These are phyloP conservation scores for Streptanthus diversifolius DNA, from an alignment of 345 rosid genomes.

Conservation along the genomic window DNA sequence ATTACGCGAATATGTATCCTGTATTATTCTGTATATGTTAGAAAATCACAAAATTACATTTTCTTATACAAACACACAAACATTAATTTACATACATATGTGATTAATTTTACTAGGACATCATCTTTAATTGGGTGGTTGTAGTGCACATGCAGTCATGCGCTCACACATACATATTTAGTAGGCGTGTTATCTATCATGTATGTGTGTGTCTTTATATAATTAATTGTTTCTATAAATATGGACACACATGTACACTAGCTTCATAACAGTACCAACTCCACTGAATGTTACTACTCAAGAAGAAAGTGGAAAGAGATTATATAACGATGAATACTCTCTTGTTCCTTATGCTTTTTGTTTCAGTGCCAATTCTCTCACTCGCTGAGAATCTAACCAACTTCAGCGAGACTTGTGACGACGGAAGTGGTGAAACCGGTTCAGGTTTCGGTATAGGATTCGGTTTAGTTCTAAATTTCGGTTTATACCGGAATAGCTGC, in stretches of 20 bases:
- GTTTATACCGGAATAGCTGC: slow-evolving; percentile 49
- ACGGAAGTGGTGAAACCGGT: slow-evolving; percentile 37
- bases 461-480: slow-evolving; percentile 44
- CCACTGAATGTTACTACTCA: slow-evolving; percentile 14
- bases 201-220: not conserved
- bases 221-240: slow-evolving; percentile 28
- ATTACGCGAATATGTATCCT: too few relatives aligned
- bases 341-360: slow-evolving; percentile 19
- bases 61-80: not conserved
- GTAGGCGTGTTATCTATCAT: not conserved
- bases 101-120: slow-evolving; percentile 8
- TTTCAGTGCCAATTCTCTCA: slow-evolving; percentile 14
- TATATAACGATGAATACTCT: slow-evolving; percentile 22
- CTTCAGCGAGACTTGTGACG: slow-evolving; percentile 47
- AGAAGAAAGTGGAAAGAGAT: not conserved
- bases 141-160: slow-evolving; percentile 32
- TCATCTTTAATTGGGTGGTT: slow-evolving; percentile 22
- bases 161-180: slow-evolving; percentile 1
- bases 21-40: not conserved
- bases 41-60: not conserved
- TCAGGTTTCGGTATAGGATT: slow-evolving; percentile 34
- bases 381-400: slow-evolving; percentile 28
- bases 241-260: slow-evolving; percentile 20
- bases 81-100: not conserved
- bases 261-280: slow-evolving; percentile 24